Base-by-base conservation (phyloP, 2,329 filamentous ascomycete genomes). In the Aspergillus sojae region DNA sequence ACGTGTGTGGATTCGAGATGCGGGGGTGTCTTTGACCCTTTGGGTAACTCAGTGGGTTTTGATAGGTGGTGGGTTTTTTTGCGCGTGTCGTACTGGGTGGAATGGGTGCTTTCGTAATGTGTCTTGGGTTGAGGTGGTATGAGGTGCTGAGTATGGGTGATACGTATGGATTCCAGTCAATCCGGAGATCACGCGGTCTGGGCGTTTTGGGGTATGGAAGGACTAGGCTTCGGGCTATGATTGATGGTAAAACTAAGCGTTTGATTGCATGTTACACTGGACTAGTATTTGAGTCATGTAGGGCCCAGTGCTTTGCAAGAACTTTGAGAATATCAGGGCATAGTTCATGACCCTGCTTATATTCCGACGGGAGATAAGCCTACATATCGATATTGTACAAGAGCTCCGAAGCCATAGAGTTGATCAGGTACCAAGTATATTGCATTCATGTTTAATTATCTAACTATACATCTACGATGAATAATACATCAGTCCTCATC, bases 401-500 rank as follows among this genome's bases (percentile, higher is more conserved):
- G 10, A 52, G 19, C 12, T 10, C 10, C 9, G 30, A n/a, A 52
- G 16, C 9, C 6, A 32, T 16, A 5, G 1, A 30, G 11, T 54
- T n/a, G 36, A 14, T 10, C 1, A 34, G 5, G 21, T 54, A 54
- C n/a, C 16, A 11, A 14, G 26, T 39, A 4, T 14, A 9, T 21
- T 36, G 26, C 32, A 55, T 55, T 39, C 16, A 26, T 55, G 1
- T 9, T 41, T n/a, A 16, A n/a, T 9, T n/a, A 19, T 55, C 16
- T 52, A 52, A 21, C 9, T 52, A 21, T 30, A 11, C 10, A 34
- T 21, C 32, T 55, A 55, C 32, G 52, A 53, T 41, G 10, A 55
- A 4, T 41, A 57, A 39, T 48, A 52, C 28, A 60, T 68, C 61
- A 67, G 61, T 75, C 69, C 67, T 91, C 88, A 36, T 85, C 85